Evolutionary conservation across 768 basidiomycete species (phyloP).

Genomic region (Imleria badia): DNA sequence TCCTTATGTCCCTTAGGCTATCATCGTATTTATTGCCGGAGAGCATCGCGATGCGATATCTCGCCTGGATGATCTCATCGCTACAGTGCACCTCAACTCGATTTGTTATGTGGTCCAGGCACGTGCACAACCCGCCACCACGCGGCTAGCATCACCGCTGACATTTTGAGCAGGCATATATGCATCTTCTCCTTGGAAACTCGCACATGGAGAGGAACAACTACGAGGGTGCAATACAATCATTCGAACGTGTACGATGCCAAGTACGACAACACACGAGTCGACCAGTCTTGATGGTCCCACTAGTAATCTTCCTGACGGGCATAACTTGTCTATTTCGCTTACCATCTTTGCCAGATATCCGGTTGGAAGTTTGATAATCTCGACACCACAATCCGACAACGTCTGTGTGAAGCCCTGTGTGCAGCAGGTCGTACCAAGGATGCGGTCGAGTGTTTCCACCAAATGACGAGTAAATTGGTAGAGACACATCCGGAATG

Average conservation of each 20-base stretch:
- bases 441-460: conserved; percentile 1
- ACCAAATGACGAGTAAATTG: background rate
- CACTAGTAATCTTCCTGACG: too few species aligned
- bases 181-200: background rate
- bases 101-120: too few species aligned
- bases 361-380: too few species aligned
- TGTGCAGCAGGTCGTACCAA: background rate
- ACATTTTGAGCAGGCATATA: background rate
- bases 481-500: background rate
- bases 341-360: too few species aligned
- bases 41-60: too few species aligned
- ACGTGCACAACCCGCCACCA: too few species aligned
- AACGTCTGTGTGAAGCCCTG: background rate
- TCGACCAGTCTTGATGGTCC: too few species aligned
- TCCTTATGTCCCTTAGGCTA: background rate
- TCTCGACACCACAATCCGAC: too few species aligned
- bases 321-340: too few species aligned
- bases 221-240: background rate
- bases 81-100: background rate
- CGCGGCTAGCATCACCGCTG: too few species aligned
- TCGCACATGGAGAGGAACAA: too few species aligned
- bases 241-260: background rate
- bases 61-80: background rate
- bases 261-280: background rate
- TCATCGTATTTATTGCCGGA: too few species aligned